Conservation (phyloP, 2,329 filamentous ascomycete species). For the Colletotrichum nymphaeae region DNA sequence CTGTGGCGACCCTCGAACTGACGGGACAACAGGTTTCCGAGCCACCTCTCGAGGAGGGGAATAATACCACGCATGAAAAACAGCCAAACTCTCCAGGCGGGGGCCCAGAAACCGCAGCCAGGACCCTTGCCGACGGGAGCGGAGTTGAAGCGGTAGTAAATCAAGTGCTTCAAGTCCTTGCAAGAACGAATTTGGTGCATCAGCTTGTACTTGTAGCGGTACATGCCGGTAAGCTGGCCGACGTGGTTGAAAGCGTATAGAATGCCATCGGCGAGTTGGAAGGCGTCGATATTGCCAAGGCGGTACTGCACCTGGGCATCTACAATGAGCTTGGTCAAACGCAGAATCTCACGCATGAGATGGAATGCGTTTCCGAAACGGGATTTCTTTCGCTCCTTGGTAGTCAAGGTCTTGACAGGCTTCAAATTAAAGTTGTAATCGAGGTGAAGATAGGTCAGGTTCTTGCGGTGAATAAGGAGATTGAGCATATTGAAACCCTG, state of each 20-base stretch:
- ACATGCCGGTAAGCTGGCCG: conserved; percentile 98
- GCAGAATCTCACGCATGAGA: conserved; percentile 96
- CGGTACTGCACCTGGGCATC: conserved; percentile 98
- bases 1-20: conserved; percentile 99
- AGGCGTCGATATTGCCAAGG: conserved; percentile 97
- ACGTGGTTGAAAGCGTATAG: conserved; percentile 99
- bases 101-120: conserved; percentile 98
- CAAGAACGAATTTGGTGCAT: conserved; percentile 99
- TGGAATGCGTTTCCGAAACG: conserved; percentile 99
- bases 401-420: conserved; percentile 97
- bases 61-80: conserved; percentile 99
- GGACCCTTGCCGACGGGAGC: conserved; percentile 97
- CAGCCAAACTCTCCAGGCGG: conserved; percentile 98
- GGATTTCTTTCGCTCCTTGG: conserved; percentile 99
- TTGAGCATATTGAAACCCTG: conserved; percentile 99
- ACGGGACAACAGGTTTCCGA: conserved; percentile 94
- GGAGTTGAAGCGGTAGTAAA: conserved; percentile 99
- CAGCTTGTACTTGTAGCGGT: conserved; percentile 99
- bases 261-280: conserved; percentile 97
- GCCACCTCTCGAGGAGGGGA: conserved; percentile 94
- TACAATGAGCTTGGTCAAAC: conserved; percentile 96
- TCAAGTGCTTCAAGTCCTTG: conserved; percentile 98
- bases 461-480: conserved; percentile 96
- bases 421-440: conserved; percentile 99
- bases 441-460: conserved; percentile 96